Conservation (phyloP, 176 grass and related monocot genomes). For the Pharus latifolius region DNA sequence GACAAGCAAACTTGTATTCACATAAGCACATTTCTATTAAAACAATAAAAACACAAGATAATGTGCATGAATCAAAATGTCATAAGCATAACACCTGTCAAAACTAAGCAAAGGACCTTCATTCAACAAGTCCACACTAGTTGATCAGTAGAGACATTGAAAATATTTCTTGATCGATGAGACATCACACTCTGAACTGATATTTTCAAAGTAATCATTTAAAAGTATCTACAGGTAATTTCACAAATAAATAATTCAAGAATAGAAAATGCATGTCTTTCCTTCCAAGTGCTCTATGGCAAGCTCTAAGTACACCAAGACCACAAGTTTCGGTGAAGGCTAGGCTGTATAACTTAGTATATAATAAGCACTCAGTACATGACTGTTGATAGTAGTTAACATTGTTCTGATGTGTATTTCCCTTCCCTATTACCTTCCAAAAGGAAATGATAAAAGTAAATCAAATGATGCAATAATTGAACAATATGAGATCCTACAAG, state of each 20-base stretch:
- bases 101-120: too few relatives aligned
- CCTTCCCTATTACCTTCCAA: background rate
- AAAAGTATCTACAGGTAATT: background rate
- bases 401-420: background rate
- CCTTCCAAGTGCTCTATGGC: background rate
- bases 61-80: too few relatives aligned
- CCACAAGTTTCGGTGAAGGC: background rate
- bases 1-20: background rate
- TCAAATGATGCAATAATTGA: background rate
- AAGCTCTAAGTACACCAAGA: background rate
- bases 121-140: too few relatives aligned
- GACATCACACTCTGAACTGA: background rate
- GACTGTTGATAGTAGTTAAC: background rate
- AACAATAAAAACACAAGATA: too few relatives aligned
- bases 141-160: too few relatives aligned
- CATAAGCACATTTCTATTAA: background rate
- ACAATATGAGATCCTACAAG: background rate
- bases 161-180: background rate
- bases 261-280: background rate
- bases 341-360: background rate
- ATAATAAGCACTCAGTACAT: background rate
- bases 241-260: background rate
- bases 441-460: background rate
- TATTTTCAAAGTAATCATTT: background rate
- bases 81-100: too few relatives aligned